A percentile compares a stretch with the other conserved stretches of the same genome.
phyloP scores from a whole-genome alignment of 202 grass and related monocot genomes.

The Eragrostis tef region DNA sequence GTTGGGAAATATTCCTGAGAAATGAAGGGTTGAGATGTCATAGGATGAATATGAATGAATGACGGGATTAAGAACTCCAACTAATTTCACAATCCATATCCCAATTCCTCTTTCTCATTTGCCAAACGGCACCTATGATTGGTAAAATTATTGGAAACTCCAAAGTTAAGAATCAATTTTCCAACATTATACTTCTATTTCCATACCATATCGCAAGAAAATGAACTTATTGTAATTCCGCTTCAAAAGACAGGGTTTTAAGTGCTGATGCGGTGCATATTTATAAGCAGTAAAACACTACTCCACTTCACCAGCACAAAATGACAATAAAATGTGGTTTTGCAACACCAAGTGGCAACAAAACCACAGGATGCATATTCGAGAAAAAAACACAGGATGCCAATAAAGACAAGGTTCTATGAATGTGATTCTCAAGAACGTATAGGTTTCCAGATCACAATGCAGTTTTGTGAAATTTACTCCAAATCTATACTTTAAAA shows the following conservation, averaged over 20 bases:
- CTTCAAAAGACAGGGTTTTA: not conserved
- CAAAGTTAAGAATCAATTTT: not conserved
- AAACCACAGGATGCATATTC: not conserved
- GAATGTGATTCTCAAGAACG: not conserved
- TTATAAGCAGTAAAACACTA: not conserved
- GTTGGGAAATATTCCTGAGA: too few species aligned
- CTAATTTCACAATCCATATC: too few species aligned
- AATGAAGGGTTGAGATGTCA: too few species aligned
- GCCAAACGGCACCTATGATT: not conserved
- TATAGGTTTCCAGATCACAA: not conserved
- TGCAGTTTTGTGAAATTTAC: not conserved
- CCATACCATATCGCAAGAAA: not conserved
- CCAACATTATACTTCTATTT: not conserved
- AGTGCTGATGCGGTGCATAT: not conserved
- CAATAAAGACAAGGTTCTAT: not conserved
- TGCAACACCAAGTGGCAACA: not conserved
- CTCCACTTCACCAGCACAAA: not conserved
- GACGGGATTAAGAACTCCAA: too few species aligned
- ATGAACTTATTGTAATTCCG: not conserved
- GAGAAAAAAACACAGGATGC: not conserved
- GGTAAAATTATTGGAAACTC: not conserved
- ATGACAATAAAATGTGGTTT: not conserved
- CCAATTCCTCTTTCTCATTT: too few species aligned
- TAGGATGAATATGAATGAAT: too few species aligned
- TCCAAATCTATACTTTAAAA: not conserved